Base-by-base conservation (phyloP, 495 filamentous ascomycete genomes). In the Parathielavia hyrcaniae region DNA sequence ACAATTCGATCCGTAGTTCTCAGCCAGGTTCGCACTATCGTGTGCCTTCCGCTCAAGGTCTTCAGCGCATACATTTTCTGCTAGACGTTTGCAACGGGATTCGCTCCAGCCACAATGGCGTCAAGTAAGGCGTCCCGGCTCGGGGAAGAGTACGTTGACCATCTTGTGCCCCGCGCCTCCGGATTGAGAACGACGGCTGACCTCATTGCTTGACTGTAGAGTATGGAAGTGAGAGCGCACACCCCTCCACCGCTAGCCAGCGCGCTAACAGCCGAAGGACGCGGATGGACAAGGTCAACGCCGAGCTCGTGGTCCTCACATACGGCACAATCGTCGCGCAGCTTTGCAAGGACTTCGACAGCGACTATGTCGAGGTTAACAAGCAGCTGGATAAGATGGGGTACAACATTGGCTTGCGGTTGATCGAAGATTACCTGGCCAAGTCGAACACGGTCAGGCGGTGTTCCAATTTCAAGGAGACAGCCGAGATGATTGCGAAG, bases 301-400 rank as follows among this genome's bases (percentile, higher is more conserved):
- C 93, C 49, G 93, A 98, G 73, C 80, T 98, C 61, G 93, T 98
- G 20, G 96, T 92, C 57, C 81, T 98, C 66, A 98, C 93, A 41
- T 98, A 98, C 69, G 93, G 93, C 59, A 97, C 95, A 14, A 96
- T 98, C 64, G 93, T 98, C 54, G 87, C 90, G 40, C 93, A 97
- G 72, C 80, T 98, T 53, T 96, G 91, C 75, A 91, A 92, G 70
- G 93, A 98, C 77, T 95, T 87, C 67, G 90, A 96, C 60, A 84
- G 83, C 59, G 87, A 97, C 72, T 98, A 98, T 65, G 79, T 83
- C 50, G 89, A 97, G 69, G 92, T 90, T 69, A 98, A 98, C 75
- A 89, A 90, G 74, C 93, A 98, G 69, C 78, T 98, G 46, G 93
- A 98, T 68, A 95, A 90, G 75, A 98, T 98, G 93, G 93, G 93